Evolutionary conservation across 352 stramenopile species (phyloP), one percentile per base, ranked within the genome.

Genomic region (Pythium sp.): DNA sequence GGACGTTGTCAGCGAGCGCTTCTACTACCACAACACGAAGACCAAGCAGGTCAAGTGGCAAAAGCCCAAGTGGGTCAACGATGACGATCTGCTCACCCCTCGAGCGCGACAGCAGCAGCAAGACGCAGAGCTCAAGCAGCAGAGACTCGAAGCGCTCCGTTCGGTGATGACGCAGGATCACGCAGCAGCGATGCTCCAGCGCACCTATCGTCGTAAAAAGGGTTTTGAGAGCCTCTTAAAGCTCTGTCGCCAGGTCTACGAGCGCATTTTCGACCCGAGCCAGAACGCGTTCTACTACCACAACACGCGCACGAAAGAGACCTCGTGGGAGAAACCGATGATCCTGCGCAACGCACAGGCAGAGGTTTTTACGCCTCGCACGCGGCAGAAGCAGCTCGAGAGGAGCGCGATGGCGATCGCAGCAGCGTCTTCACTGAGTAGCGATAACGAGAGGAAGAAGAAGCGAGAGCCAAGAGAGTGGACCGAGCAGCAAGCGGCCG

Each of bases 21-120:
- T 90, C 58, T 95, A 92, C 75, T 95, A 93, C 57, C 86, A 91
- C 69, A 95, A 95, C 70, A 91, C 79, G 8, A 75, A 72, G 26
- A 92, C 82, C 22, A 79, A 89, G 51, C 61, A 78, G 43, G 86
- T 92, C 6, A 89, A 80, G 62, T 95, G 87, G 87, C 72, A 79
- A 57, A 81, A 83, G 22, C 87, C 86, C 15, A 73, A 73, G 1
- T 92, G 79, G 81, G 82, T 92, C 24, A 81, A 69, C 64, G 86
- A 94, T 55, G 74, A 65, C 38, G 82, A 92, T 51, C 68, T 94
- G 32, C 64, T 75, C 58, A 91, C 84, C 15, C 86, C 86, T 26
- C 79, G 86, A 2, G 72, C 79, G 15, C 74, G 79, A 0, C 53
- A 57, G 12, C 62, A 73, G 7, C 56, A 58, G 6, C 18, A 34